Evolutionary conservation across 202 grass and related monocot genomes (phyloP).

Genomic region (Schoenoplectus tabernaemontani): DNA sequence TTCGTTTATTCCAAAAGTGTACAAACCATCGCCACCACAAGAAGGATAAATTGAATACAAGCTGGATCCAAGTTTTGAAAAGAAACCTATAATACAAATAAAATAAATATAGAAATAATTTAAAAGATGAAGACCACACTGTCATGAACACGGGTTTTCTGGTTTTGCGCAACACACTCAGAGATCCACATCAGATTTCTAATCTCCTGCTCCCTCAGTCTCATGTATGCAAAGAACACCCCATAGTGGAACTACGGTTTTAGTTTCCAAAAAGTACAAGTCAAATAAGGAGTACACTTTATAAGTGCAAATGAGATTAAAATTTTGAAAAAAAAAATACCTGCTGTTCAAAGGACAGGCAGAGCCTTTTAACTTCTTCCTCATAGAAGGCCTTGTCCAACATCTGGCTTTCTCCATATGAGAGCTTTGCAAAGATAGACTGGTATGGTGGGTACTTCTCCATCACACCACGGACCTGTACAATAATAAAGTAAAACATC

Average conservation of each 20-base stretch:
- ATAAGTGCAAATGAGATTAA: not conserved
- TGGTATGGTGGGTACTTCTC: slow-evolving; percentile 98
- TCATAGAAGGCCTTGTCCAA: slow-evolving; percentile 95
- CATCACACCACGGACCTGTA: slow-evolving; percentile 77
- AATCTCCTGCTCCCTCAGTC: slow-evolving; percentile 88
- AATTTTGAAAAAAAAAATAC: slow-evolving; percentile 34
- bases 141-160: slow-evolving; percentile 83
- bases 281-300: not conserved
- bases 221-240: slow-evolving; percentile 95
- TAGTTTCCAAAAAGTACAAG: slow-evolving; percentile 16
- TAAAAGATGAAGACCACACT: slow-evolving; percentile 96
- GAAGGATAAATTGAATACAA: slow-evolving; percentile 19
- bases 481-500: slow-evolving; percentile 4
- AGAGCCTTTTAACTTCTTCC: slow-evolving; percentile 85
- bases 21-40: slow-evolving; percentile 2
- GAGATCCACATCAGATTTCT: slow-evolving; percentile 99
- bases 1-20: slow-evolving; percentile 19
- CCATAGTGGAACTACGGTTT: slow-evolving; percentile 81
- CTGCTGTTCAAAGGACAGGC: slow-evolving; percentile 87
- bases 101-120: slow-evolving; percentile 25
- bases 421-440: slow-evolving; percentile 76
- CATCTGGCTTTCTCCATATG: slow-evolving; percentile 96
- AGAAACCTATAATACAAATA: slow-evolving; percentile 18
- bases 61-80: not conserved
- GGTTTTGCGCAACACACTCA: slow-evolving; percentile 88